These are phyloP conservation scores for Pharus latifolius DNA, from an alignment of 176 grass and related monocot species.

Conservation along the genomic window DNA sequence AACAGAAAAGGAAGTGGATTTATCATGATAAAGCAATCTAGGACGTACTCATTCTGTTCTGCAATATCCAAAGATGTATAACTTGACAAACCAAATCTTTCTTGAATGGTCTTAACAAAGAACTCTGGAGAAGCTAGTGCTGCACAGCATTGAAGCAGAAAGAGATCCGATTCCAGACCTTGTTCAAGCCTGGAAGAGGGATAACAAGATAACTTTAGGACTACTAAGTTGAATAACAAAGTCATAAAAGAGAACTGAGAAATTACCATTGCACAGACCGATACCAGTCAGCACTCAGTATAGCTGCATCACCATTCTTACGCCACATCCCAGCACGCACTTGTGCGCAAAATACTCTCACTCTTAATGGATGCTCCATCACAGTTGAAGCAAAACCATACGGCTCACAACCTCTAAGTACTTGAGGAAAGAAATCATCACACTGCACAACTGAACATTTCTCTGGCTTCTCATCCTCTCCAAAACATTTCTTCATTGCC, in stretches of 20 bases:
- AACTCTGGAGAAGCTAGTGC: slow-evolving; percentile 80
- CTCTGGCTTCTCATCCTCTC: slow-evolving; percentile 45
- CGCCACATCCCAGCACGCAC: slow-evolving; percentile 97
- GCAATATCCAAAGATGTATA: slow-evolving; percentile 64
- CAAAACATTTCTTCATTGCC: slow-evolving; percentile 55
- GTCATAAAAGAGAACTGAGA: not conserved
- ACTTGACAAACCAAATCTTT: slow-evolving; percentile 76
- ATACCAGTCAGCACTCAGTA: slow-evolving; percentile 78
- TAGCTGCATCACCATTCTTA: slow-evolving; percentile 90
- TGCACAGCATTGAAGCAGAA: slow-evolving; percentile 96
- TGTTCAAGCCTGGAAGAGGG: slow-evolving; percentile 71
- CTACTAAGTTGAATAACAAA: slow-evolving; percentile 8
- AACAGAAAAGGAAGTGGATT: slow-evolving; percentile 3
- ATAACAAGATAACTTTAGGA: slow-evolving; percentile 15
- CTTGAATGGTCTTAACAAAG: slow-evolving; percentile 90
- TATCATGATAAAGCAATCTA: not conserved
- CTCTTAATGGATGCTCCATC: slow-evolving; percentile 94
- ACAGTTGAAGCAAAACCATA: slow-evolving; percentile 75
- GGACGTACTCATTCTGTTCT: slow-evolving; percentile 82
- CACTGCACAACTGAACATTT: slow-evolving; percentile 25
- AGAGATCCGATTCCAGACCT: slow-evolving; percentile 88
- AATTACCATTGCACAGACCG: slow-evolving; percentile 85
- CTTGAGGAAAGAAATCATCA: slow-evolving; percentile 54
- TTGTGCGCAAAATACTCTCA: slow-evolving; percentile 94
- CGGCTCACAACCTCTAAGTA: slow-evolving; percentile 49